Base-by-base conservation (phyloP, 2,329 filamentous ascomycete genomes). In the Aureobasidium sp. region DNA sequence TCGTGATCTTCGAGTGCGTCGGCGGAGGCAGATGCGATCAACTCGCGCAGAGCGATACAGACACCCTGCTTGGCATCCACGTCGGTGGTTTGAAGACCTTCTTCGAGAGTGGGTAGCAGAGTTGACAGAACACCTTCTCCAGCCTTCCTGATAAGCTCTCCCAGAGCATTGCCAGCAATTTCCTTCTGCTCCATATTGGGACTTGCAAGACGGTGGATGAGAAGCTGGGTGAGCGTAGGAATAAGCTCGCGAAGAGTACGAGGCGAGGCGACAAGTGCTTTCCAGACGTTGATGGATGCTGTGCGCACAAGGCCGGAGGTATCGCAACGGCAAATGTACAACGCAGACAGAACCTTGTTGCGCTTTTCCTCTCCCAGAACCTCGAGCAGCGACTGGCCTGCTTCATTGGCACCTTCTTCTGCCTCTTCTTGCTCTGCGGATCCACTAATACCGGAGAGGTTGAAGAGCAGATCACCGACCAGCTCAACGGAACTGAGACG, bases 141-240 rank as follows among this genome's bases (percentile, higher is more conserved):
- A 70, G 94, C 93, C 76, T 96, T 97, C 70, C 94, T 88, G 71
- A 99, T 97, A 67, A 99, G 85, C 74, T 99, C 94, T 71, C 94
- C 94, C 62, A 99, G 82, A 53, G 94, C 91, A 74, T 97, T 97
- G 74, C 93, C 93, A 67, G 95, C 94, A 80, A 99, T 99, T 68
- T 96, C 89, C 80, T 97, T 97, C 76, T 99, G 94, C 75, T 99
- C 94, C 87, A 96, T 92, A 72, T 97, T 97, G 50, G 92, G 89
- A 74, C 92, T 97, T 65, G 91, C 94, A 68, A 99, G 84, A 53
- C 94, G 89, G 64, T 90, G 87, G 73, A 99, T 97, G 69, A 99
- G 88, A 66, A 99, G 86, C 73, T 97, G 92, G 6, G 91, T 96
- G 64, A 99, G 87, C 1, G 91, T 97, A 48, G 94, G 93, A 51